Conservation (phyloP, 2,329 filamentous ascomycete genomes). For the Penicillium sp. region DNA sequence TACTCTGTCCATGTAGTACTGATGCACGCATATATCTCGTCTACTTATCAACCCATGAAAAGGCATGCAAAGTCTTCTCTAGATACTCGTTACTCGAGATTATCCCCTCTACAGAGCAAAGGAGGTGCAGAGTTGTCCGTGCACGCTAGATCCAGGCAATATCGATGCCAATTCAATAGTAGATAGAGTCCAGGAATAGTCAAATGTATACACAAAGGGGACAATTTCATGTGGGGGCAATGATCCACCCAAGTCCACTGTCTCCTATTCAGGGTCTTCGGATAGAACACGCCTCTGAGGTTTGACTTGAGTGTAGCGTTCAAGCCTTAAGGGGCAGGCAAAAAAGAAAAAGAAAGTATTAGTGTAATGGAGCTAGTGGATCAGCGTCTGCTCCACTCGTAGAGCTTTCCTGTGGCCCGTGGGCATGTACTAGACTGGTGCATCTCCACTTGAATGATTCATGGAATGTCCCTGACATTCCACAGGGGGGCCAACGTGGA, state of each 20-base stretch:
- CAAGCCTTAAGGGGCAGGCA: background rate
- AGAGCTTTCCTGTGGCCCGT: constrained; percentile 1
- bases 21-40: too few species aligned
- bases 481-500: background rate
- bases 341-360: background rate
- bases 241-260: background rate
- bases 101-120: too few species aligned
- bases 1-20: too few species aligned
- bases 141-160: too few species aligned
- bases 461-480: background rate
- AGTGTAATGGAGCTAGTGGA: background rate
- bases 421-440: background rate
- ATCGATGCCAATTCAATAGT: too few species aligned
- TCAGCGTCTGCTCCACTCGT: background rate
- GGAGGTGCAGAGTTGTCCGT: too few species aligned
- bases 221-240: background rate
- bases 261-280: background rate
- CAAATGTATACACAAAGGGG: background rate
- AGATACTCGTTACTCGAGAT: too few species aligned
- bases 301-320: background rate
- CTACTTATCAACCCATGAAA: too few species aligned
- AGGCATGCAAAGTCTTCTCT: too few species aligned
- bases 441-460: background rate
- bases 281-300: background rate
- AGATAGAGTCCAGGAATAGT: background rate